Percentiles rank a stretch among this genome's conserved stretches.
phyloP scores from a whole-genome alignment of 2,329 filamentous ascomycete species.

The Lecanicillium sp. region DNA sequence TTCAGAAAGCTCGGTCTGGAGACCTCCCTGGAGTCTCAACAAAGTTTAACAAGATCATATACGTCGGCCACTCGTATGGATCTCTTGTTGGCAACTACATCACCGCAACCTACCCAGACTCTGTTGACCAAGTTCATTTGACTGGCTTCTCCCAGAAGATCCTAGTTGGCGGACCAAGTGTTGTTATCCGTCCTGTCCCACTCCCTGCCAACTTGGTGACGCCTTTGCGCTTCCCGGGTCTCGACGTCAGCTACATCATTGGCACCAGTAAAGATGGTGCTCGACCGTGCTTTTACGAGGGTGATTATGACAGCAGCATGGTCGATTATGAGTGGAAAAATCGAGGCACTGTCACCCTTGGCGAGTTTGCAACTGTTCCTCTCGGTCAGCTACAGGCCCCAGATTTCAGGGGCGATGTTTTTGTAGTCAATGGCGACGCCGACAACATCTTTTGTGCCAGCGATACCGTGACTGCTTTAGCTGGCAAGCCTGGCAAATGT shows the following conservation, averaged over 20 bases:
- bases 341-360: background rate
- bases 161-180: background rate
- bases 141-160: constrained; percentile 1
- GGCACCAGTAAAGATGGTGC: background rate
- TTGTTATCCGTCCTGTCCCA: background rate
- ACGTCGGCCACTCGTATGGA: constrained; percentile 7
- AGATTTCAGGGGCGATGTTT: constrained; percentile 1
- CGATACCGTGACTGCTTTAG: background rate
- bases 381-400: background rate
- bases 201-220: background rate
- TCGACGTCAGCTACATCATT: constrained; percentile 1
- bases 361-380: constrained; percentile 1
- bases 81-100: constrained; percentile 2
- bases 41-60: constrained; percentile 4
- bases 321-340: constrained; percentile 1
- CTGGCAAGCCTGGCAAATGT: background rate
- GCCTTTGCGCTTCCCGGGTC: background rate
- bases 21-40: background rate
- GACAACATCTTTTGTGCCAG: constrained; percentile 3
- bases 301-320: background rate
- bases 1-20: constrained; percentile 1
- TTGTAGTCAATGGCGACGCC: constrained; percentile 3
- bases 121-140: background rate
- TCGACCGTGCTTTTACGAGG: background rate
- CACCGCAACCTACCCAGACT: background rate